These are phyloP conservation scores for Seiridium unicorne DNA, from an alignment of 2,329 filamentous ascomycete species.

Conservation along the genomic window DNA sequence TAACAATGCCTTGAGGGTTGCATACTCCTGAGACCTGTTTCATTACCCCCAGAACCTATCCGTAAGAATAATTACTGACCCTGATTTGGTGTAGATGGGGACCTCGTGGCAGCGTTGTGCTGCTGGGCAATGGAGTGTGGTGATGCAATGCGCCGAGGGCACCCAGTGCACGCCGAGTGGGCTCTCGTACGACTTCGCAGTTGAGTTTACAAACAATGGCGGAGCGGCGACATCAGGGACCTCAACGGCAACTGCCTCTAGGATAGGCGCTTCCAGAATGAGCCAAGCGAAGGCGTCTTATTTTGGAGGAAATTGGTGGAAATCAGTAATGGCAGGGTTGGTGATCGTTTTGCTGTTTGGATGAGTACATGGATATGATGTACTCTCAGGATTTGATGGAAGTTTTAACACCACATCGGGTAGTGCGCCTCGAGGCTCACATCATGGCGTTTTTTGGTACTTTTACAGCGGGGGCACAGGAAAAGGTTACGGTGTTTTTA, in stretches of 20 bases:
- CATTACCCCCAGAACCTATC: no score
- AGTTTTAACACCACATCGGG: no score
- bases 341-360: background rate
- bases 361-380: background rate
- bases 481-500: no score
- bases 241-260: background rate
- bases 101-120: slow-evolving; percentile 50
- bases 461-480: no score
- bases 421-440: no score
- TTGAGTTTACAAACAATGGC: background rate
- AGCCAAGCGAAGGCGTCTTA: background rate
- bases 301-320: background rate
- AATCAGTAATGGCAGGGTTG: background rate
- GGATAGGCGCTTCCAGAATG: background rate
- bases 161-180: slow-evolving; percentile 45
- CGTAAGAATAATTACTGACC: no score
- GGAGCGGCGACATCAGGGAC: background rate
- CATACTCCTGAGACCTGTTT: no score
- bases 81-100: slow-evolving; percentile 27
- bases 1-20: no score
- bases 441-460: no score
- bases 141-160: slow-evolving; percentile 41
- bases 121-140: slow-evolving; percentile 42
- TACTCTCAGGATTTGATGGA: no score
- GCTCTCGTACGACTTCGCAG: slow-evolving; percentile 16